Evolutionary conservation across 1,284 basidiomycete species (phyloP), one percentile per base, ranked within the genome.

Genomic region (Cutaneotrichosporon sp.): DNA sequence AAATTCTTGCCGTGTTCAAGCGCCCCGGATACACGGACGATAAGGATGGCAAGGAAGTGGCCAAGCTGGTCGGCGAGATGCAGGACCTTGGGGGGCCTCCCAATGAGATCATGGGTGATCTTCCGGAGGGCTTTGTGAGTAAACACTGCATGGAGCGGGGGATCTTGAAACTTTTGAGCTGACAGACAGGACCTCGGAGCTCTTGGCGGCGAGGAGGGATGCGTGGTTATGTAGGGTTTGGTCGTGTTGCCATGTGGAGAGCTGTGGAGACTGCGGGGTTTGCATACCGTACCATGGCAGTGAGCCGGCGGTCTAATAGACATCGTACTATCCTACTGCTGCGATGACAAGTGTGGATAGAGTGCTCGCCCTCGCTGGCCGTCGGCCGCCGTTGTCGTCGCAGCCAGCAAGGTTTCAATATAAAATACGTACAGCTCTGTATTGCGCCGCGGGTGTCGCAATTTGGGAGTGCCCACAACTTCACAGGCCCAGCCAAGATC

Each of bases 31-130:
- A 87, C 67, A 77, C 75, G 17, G 87, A 90, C 54, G 77, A 81
- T 0, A 65, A 77, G 11, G 79, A 79, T 61, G 77, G 78, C 49
- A 79, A 78, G 51, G 52, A 61, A 58, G 58, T 67, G 11, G 65
- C 58, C 26, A 51, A 47, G 31, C 39, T 66, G 37, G 69, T 72
- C 0, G 57, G 61, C 27, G 64, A 72, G 55, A 72, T 75, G 71
- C 71, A 72, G 52, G 70, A 72, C 27, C 80, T 86, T 54, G 93
- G 94, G 3, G 84, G 88, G 11, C 93, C 93, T 0, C 93, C 93
- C 0, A 75, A 84, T 46, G 90, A 93, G 68, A 83, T 97, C 50
- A 90, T 96, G 83, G 94, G 93, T 2, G 85, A 88, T 5, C 79
- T 97, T 61, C 92, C 92, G 0, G 82, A 89, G 4, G 90, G 86